Evolutionary conservation across 129 eudicot species (phyloP), one percentile per base, ranked within the genome.

Genomic region (Erigeron canadensis): DNA sequence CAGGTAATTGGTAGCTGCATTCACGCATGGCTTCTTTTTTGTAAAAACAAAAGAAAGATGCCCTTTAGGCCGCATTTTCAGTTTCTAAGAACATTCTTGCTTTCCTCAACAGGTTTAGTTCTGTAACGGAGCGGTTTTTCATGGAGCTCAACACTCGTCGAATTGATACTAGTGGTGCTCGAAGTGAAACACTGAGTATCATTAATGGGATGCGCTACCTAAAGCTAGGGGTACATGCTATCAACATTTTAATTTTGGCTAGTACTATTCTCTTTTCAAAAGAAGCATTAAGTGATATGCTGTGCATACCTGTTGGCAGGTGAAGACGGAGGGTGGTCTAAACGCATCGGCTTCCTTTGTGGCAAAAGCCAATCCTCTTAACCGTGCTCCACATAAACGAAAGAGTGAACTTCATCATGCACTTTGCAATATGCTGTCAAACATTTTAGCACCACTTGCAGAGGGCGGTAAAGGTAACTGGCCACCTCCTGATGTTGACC

Each of bases 361-460:
- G 73, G 97, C 97, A 42, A 94, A 94, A 86, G 98, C 98, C 46
- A 94, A 94, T 71, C 97, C 98, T 71, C 89, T 89, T 59, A 87
- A 86, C 69, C 98, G 97, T 10, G 85, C 93, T 40, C 93, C 97
- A 9, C 95, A 89, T 77, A 94, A 94, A 82, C 84, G 97, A 45
- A 89, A 94, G 83, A 94, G 97, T 73, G 98, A 94, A 94, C 96
- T 94, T 69, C 81, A 94, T 71, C 96, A 94, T 77, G 98, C 98
- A 4, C 84, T 94, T 13, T 94, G 97, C 85, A 94, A 84, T 80
- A 94, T 94, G 97, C 90, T 94, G 76, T 89, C 97, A 40, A 89
- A 94, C 77, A 94, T 94, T 70, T 69, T 94, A 79, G 96, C 96
- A 56, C 98, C 96, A 51, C 93, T 94, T 57, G 96, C 97, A 57